Evolutionary conservation across 805 yeast species (phyloP).

Genomic region (Wickerhamiella occidentalis): DNA sequence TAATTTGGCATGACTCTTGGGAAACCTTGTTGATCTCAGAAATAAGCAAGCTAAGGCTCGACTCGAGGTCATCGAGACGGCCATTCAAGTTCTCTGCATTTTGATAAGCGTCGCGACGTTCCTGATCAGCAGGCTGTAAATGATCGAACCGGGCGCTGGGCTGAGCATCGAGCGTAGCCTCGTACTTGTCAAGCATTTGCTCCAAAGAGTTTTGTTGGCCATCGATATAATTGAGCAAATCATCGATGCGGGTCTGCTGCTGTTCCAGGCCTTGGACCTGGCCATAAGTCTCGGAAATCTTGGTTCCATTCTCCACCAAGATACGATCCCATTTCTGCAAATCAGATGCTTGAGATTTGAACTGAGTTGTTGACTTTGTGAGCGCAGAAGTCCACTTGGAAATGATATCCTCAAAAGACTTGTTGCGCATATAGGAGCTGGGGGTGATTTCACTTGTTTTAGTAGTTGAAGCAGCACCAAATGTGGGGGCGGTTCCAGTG

Average conservation of each 20-base stretch:
- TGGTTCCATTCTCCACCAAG: constrained; percentile 74
- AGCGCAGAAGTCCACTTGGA: constrained; percentile 88
- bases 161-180: constrained; percentile 28
- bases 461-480: constrained; percentile 14
- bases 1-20: constrained; percentile 61
- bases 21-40: constrained; percentile 39
- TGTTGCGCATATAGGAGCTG: constrained; percentile 57
- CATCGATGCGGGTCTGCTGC: constrained; percentile 75
- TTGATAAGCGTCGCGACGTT: constrained; percentile 78
- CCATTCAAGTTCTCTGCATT: constrained; percentile 78
- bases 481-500: neutral
- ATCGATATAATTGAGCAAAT: constrained; percentile 70
- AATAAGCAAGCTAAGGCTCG: constrained; percentile 36
- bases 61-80: constrained; percentile 64
- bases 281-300: constrained; percentile 61
- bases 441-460: constrained; percentile 39
- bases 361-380: constrained; percentile 57
- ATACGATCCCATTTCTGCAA: constrained; percentile 79
- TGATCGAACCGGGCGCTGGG: constrained; percentile 18
- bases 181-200: constrained; percentile 66
- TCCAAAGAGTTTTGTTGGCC: constrained; percentile 91
- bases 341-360: constrained; percentile 59
- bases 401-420: constrained; percentile 83
- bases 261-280: constrained; percentile 76
- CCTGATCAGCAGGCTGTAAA: constrained; percentile 48